Conservation (phyloP, 495 filamentous ascomycete species). For the Hypoxylon perforatum region DNA sequence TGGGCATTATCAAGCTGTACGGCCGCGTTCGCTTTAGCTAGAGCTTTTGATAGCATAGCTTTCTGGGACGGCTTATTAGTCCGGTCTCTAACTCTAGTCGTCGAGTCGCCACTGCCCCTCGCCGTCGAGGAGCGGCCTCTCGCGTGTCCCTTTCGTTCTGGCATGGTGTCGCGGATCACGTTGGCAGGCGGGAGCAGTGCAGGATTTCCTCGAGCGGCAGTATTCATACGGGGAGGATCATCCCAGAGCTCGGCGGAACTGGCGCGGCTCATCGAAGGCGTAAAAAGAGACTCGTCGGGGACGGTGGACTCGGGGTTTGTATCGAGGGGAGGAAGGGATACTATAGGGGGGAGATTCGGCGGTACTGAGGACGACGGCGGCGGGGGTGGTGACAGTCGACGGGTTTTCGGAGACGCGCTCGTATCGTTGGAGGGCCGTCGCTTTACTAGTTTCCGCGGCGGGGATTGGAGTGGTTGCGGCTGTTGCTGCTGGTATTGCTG, state of each 20-base stretch:
- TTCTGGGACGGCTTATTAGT: constrained; percentile 74
- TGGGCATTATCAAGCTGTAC: constrained; percentile 94
- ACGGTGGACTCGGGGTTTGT: constrained; percentile 35
- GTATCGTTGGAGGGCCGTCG: constrained; percentile 33
- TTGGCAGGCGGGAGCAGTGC: constrained; percentile 36
- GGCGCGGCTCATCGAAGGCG: constrained; percentile 31
- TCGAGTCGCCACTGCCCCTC: constrained; percentile 55
- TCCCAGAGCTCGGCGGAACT: constrained; percentile 37
- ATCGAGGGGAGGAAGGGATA: constrained; percentile 42
- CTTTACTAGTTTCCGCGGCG: constrained; percentile 37
- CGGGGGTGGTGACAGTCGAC: constrained; percentile 42
- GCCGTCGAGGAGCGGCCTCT: constrained; percentile 59
- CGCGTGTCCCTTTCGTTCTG: constrained; percentile 56
- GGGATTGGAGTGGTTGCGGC: constrained; percentile 36
- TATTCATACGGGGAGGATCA: constrained; percentile 27
- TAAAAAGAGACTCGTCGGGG: constrained; percentile 15
- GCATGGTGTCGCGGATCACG: constrained; percentile 39
- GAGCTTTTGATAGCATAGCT: constrained; percentile 92
- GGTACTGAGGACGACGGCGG: constrained; percentile 50
- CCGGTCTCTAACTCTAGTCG: constrained; percentile 48
- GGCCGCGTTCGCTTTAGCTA: constrained; percentile 94
- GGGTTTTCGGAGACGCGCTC: constrained; percentile 34
- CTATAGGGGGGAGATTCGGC: constrained; percentile 43
- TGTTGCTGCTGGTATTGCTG: constrained; percentile 18
- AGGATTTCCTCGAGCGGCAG: constrained; percentile 25